Conservation (phyloP, 2,329 filamentous ascomycete genomes). For the Colletotrichum sp. region DNA sequence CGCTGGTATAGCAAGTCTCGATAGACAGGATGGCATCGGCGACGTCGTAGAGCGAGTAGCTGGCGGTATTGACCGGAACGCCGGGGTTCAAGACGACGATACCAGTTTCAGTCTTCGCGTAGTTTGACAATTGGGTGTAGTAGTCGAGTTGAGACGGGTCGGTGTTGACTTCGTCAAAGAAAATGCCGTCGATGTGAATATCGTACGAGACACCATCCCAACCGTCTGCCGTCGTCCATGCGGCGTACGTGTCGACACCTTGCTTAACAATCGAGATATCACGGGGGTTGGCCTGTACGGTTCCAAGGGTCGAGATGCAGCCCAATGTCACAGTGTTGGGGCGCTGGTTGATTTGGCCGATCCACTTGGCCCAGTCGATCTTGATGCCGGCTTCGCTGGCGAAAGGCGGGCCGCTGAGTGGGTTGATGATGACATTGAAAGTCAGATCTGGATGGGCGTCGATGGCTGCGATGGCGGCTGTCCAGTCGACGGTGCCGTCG, state of each 20-base stretch:
- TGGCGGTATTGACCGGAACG: background rate
- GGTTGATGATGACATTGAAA: constrained; percentile 1
- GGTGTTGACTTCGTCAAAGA: background rate
- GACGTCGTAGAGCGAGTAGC: background rate
- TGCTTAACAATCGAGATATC: background rate
- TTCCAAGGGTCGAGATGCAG: background rate
- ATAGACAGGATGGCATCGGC: background rate
- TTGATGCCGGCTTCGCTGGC: background rate
- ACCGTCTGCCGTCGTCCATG: background rate
- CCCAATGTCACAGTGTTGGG: background rate
- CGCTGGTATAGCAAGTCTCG: background rate
- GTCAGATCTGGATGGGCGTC: background rate
- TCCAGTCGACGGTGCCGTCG: background rate
- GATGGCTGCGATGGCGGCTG: background rate
- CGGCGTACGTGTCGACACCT: background rate
- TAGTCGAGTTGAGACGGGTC: background rate
- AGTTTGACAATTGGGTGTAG: background rate
- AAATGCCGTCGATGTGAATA: background rate
- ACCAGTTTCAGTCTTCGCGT: background rate
- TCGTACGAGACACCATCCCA: background rate
- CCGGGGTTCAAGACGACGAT: background rate
- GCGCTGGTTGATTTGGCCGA: background rate
- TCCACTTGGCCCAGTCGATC: constrained; percentile 2
- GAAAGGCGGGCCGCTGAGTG: background rate
- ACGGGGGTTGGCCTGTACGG: background rate